These are phyloP conservation scores for Populus simonii DNA, from an alignment of 345 rosid species.

Conservation along the genomic window DNA sequence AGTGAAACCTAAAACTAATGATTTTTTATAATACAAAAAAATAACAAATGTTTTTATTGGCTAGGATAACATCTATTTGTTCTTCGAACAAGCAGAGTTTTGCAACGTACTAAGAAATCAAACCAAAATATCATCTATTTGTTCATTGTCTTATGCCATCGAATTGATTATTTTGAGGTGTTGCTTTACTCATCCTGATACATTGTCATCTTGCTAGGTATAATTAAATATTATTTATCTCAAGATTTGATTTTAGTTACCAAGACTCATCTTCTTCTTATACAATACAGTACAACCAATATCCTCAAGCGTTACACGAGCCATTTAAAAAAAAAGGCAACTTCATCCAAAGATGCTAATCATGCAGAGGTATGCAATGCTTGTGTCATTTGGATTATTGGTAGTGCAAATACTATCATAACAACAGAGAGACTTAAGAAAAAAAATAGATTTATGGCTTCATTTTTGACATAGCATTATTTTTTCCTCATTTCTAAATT, in stretches of 20 bases:
- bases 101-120: background rate
- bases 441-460: background rate
- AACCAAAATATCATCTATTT: no score
- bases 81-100: no score
- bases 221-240: background rate
- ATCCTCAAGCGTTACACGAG: background rate
- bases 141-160: background rate
- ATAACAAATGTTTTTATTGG: no score
- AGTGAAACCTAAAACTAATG: no score
- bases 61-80: no score
- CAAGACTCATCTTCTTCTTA: background rate
- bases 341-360: background rate
- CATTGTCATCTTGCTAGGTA: background rate
- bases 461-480: no score
- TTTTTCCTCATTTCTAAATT: background rate
- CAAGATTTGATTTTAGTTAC: background rate
- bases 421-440: no score
- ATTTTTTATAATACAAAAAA: no score
- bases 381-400: background rate
- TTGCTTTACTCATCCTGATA: background rate
- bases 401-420: background rate
- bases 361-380: background rate
- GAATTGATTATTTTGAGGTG: background rate
- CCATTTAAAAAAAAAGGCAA: background rate
- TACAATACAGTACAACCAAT: background rate